phyloP scores from a whole-genome alignment of 108 stramenopile genomes.

The Mediolabrus comicus region DNA sequence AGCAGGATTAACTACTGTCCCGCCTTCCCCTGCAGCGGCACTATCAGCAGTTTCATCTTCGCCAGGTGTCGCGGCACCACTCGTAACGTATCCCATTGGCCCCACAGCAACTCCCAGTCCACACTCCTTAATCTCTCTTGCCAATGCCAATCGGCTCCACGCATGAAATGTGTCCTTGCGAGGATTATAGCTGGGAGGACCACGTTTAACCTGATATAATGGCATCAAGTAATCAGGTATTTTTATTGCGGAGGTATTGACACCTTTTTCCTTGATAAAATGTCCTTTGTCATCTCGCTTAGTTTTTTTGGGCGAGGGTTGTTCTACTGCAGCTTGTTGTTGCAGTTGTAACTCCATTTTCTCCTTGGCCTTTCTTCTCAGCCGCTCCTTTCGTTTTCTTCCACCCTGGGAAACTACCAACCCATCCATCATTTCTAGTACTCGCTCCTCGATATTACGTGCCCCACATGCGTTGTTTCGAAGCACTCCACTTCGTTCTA shows the following conservation, averaged over 20 bases:
- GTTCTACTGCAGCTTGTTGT: neutral
- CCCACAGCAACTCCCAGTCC: constrained; percentile 73
- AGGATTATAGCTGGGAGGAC: constrained; percentile 22
- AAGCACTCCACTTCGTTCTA: constrained; percentile 70
- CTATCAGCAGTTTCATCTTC: neutral
- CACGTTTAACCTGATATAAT: constrained; percentile 66
- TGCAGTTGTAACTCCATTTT: constrained; percentile 8
- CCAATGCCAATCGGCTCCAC: constrained; percentile 61
- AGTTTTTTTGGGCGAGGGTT: constrained; percentile 5
- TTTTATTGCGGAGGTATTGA: neutral
- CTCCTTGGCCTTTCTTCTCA: constrained; percentile 34
- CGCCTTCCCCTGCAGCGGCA: constrained; percentile 5
- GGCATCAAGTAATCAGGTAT: constrained; percentile 58
- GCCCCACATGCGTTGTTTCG: constrained; percentile 60
- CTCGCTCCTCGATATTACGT: constrained; percentile 52
- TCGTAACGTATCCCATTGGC: constrained; percentile 33
- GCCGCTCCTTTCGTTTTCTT: constrained; percentile 32
- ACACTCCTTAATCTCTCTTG: constrained; percentile 63
- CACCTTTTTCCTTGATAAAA: constrained; percentile 21
- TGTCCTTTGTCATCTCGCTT: constrained; percentile 29
- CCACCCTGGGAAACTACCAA: constrained; percentile 45
- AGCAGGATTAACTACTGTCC: constrained; percentile 10
- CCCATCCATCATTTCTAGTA: constrained; percentile 70
- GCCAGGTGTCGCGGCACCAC: neutral
- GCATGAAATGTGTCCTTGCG: constrained; percentile 52